A percentile compares a stretch with the other conserved stretches of the same genome.
These are phyloP conservation scores for Aechmea fasciata DNA, from an alignment of 176 grass and related monocot species.

Conservation along the genomic window DNA sequence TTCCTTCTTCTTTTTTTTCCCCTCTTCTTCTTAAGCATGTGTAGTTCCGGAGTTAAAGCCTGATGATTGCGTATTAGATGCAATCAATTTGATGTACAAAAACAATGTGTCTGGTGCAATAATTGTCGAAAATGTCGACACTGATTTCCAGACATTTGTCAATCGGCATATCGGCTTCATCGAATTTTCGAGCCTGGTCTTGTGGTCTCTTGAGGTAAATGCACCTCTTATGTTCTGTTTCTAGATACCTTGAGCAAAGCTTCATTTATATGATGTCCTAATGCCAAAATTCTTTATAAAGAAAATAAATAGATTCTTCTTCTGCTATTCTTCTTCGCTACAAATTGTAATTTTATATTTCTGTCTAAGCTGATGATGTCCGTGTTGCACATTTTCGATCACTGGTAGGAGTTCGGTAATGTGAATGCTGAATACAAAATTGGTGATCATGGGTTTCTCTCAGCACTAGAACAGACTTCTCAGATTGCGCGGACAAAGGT, in stretches of 20 bases:
- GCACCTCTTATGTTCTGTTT: not conserved
- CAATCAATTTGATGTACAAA: slow-evolving; percentile 31
- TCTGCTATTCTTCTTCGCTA: too few species aligned
- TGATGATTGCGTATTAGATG: slow-evolving; percentile 22
- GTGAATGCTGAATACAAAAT: not conserved
- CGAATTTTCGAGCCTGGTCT: slow-evolving; percentile 29
- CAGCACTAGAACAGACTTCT: slow-evolving; percentile 1
- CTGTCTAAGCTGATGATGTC: not conserved
- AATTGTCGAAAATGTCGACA: slow-evolving; percentile 33
- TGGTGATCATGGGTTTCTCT: slow-evolving; percentile 4
- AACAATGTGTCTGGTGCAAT: slow-evolving; percentile 22
- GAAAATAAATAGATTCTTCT: not conserved
- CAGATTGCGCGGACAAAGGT: slow-evolving; percentile 7
- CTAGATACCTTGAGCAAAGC: not conserved
- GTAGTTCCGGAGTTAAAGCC: slow-evolving; percentile 46
- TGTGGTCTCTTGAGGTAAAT: slow-evolving; percentile 43
- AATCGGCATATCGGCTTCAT: slow-evolving; percentile 49
- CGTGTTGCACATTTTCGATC: not conserved
- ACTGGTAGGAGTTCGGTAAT: slow-evolving; percentile 4
- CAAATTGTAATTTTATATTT: not conserved
- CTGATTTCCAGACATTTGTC: slow-evolving; percentile 27
- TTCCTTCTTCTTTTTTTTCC: too few species aligned
- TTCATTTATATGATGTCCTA: not conserved
- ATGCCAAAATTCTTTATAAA: not conserved
- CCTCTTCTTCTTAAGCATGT: too few species aligned